Percentiles rank a stretch among this genome's conserved stretches.
Conservation (phyloP, 352 stramenopile genomes). For the Phytophthora citricola region DNA sequence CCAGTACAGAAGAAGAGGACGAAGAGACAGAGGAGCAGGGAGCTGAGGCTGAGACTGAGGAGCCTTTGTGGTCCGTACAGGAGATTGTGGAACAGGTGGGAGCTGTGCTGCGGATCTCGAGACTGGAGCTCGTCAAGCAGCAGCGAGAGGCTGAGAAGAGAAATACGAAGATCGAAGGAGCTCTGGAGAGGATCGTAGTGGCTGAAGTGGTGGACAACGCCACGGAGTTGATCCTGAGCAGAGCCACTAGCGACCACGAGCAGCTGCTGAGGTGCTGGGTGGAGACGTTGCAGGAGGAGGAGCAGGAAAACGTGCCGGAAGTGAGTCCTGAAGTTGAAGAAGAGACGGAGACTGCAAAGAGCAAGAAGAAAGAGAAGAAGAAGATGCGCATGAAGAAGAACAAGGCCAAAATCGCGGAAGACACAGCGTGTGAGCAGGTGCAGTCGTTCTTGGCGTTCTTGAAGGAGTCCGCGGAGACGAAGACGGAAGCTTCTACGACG, state of each 20-base stretch:
- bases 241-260: slow-evolving; percentile 42
- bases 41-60: slow-evolving; percentile 9
- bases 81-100: slow-evolving; percentile 47
- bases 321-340: slow-evolving; percentile 7
- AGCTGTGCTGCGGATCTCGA: slow-evolving; percentile 38
- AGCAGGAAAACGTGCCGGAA: slow-evolving; percentile 25
- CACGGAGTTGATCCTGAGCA: slow-evolving; percentile 71
- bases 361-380: slow-evolving; percentile 38
- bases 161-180: slow-evolving; percentile 33
- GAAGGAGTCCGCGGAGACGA: slow-evolving; percentile 28
- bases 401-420: slow-evolving; percentile 31
- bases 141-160: slow-evolving; percentile 26
- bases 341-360: slow-evolving; percentile 18
- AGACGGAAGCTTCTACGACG: slow-evolving; percentile 9
- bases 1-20: slow-evolving; percentile 14
- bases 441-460: slow-evolving; percentile 64
- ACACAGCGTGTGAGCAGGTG: slow-evolving; percentile 50
- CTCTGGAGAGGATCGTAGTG: slow-evolving; percentile 49
- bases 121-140: slow-evolving; percentile 32
- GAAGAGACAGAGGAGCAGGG: slow-evolving; percentile 16
- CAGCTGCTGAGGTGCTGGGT: slow-evolving; percentile 52
- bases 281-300: slow-evolving; percentile 41
- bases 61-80: slow-evolving; percentile 33
- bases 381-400: slow-evolving; percentile 35
- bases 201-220: slow-evolving; percentile 68